Percentiles rank a stretch among this genome's conserved stretches.
Conservation (phyloP, 441 rosid species). For the Rhodomyrtus psidioides region DNA sequence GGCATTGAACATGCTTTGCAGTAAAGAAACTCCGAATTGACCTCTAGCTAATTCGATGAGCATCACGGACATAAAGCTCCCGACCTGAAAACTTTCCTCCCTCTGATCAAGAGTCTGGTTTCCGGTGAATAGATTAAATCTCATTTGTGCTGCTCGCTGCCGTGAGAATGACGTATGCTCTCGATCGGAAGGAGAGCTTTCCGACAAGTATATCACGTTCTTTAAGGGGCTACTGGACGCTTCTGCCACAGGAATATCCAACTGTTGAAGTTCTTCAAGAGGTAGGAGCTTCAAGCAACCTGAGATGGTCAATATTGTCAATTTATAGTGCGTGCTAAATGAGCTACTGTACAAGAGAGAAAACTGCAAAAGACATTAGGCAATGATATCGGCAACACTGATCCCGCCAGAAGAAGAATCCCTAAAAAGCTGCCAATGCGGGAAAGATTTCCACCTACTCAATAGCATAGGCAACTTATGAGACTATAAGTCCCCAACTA, state of each 20-base stretch:
- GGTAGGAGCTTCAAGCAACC: conserved; percentile 86
- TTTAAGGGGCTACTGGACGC: conserved; percentile 46
- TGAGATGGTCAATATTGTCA: conserved; percentile 19
- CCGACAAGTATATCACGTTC: conserved; percentile 46
- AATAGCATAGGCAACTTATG: too few relatives aligned
- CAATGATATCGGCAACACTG: not conserved
- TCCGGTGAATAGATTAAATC: conserved; percentile 84
- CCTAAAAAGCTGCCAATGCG: not conserved
- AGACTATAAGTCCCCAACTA: too few relatives aligned
- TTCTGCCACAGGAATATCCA: conserved; percentile 43
- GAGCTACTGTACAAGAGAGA: not conserved
- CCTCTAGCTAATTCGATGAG: not conserved
- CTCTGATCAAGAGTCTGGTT: conserved; percentile 75
- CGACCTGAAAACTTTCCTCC: conserved; percentile 79
- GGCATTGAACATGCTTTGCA: not conserved
- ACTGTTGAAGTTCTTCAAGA: conserved; percentile 58
- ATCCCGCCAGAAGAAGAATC: not conserved
- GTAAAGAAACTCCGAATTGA: not conserved
- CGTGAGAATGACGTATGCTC: conserved; percentile 15
- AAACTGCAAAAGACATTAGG: not conserved
- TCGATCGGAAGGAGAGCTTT: conserved; percentile 9
- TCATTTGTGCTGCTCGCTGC: conserved; percentile 27
- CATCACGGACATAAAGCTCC: not conserved
- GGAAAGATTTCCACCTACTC: too few relatives aligned
- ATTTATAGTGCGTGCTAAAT: not conserved